phyloP scores from a whole-genome alignment of 768 basidiomycete genomes.

The Lactarius pseudohatsudake region DNA sequence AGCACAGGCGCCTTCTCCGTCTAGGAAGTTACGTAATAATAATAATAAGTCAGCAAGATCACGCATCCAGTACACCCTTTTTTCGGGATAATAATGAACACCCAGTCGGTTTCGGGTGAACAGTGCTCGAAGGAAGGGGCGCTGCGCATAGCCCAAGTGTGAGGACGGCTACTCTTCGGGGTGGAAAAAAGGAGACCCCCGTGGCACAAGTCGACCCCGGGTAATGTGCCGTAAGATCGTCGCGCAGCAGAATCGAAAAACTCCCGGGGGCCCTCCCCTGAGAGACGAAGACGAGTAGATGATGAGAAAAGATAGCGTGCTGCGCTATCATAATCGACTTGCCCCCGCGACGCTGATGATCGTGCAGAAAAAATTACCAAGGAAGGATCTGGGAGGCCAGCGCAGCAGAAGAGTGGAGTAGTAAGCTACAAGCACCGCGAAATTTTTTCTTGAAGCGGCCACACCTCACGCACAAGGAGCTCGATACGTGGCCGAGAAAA shows the following conservation, averaged over 20 bases:
- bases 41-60: not conserved
- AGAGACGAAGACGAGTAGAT: not conserved
- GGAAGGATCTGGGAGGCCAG: not conserved
- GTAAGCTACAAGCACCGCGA: not conserved
- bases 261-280: too few species aligned
- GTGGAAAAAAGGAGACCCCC: not conserved
- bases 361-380: not conserved
- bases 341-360: not conserved
- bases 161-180: not conserved
- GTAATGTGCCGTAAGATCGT: not conserved
- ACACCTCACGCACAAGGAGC: not conserved
- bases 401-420: not conserved
- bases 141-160: not conserved
- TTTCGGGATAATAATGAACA: not conserved
- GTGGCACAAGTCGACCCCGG: not conserved
- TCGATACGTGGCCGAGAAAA: not conserved
- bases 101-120: not conserved
- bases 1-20: not conserved
- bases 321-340: not conserved
- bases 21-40: not conserved
- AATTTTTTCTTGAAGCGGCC: not conserved
- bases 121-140: not conserved
- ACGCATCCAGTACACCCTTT: not conserved
- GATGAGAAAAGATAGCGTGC: not conserved
- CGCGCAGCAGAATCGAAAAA: not conserved